Evolutionary conservation across 768 basidiomycete species (phyloP), one percentile per base, ranked within the genome.

Genomic region (Botryobasidium botryosum): DNA sequence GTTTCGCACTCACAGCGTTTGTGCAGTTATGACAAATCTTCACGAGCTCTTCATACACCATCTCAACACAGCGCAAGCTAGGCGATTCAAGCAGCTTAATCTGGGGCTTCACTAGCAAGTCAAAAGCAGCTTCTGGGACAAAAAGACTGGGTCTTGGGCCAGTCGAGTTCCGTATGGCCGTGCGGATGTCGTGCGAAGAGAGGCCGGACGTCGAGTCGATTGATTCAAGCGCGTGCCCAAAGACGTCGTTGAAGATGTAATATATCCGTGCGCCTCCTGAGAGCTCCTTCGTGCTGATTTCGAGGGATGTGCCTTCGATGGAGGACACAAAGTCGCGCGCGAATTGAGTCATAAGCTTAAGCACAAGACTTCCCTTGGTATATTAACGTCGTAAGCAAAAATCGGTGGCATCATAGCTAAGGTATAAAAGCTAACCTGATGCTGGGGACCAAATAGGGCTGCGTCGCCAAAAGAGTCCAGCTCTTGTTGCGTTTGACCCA

Each of bases 1-100:
- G n/a, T 26, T 4, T 17, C 3, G n/a, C 21, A 62, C 75, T 57
- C 56, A 91, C 90, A 41, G 72, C 59, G 59, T 83, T 83, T 3
- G 92, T 94, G 63, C 92, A 96, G 57, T 92, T 97, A 59, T 99
- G 94, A 61, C 94, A 97, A 37, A 99, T 91, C 68, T 97, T 97
- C 52, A 99, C 96, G 44, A 99, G 66, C 61, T 99, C 94, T 61
- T 99, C 94, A 59, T 99, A 99, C 6, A 99, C 94, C 54, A 99
- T 64, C 60, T 97, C 94, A 17, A 97, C 94, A 53, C 94, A 99
- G 35, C 94, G 71, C 62, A 94, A 61, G 63, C 86, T 87, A 12
- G 94, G 94, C 8, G 86, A 75, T 61, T 97, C 92, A 40, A 99
- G 64, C 20, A 97, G 68, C 64, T 94, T 91, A 60, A 99, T 96